Percentiles rank a stretch among this genome's conserved stretches.
Evolutionary conservation across 352 stramenopile genomes (phyloP).

Genomic region (Pythium scleroteichum): DNA sequence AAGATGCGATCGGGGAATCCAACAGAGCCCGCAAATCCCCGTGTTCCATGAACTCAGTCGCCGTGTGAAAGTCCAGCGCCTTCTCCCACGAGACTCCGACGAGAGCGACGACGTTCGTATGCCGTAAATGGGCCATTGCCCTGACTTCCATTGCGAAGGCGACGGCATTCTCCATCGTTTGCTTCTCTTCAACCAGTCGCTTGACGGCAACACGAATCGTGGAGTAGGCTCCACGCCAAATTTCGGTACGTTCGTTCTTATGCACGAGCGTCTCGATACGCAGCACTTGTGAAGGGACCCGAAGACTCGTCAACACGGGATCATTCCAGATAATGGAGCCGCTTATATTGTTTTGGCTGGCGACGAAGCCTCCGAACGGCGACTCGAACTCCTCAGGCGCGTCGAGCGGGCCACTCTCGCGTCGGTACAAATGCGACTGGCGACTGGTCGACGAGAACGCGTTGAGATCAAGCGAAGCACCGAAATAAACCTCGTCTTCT

Average conservation of each 20-base stretch:
- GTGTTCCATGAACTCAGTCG: conserved; percentile 76
- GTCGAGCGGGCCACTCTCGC: too few relatives aligned
- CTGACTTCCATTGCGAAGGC: conserved; percentile 63
- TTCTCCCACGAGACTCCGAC: conserved; percentile 71
- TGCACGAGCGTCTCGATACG: conserved; percentile 57
- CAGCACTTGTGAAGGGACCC: conserved; percentile 30
- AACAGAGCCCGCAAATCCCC: conserved; percentile 60
- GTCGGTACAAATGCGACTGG: too few relatives aligned
- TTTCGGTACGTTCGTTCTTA: conserved; percentile 27
- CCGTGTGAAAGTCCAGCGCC: conserved; percentile 53
- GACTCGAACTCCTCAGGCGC: too few relatives aligned
- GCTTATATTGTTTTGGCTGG: too few relatives aligned
- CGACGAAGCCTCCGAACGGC: too few relatives aligned
- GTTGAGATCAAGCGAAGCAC: too few relatives aligned
- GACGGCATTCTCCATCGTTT: conserved; percentile 49
- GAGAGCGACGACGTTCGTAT: conserved; percentile 70
- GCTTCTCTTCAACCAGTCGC: conserved; percentile 50
- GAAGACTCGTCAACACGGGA: conserved; percentile 33
- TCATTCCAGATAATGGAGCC: conserved; percentile 57
- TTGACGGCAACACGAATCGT: conserved; percentile 50
- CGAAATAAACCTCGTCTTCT: too few relatives aligned
- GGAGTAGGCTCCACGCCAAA: too few relatives aligned
- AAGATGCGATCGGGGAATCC: conserved; percentile 40
- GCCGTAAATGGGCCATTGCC: conserved; percentile 53
- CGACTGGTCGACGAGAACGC: too few relatives aligned